Evolutionary conservation across 306 rosid species (phyloP).

Genomic region (Elaeagnus macrophylla): DNA sequence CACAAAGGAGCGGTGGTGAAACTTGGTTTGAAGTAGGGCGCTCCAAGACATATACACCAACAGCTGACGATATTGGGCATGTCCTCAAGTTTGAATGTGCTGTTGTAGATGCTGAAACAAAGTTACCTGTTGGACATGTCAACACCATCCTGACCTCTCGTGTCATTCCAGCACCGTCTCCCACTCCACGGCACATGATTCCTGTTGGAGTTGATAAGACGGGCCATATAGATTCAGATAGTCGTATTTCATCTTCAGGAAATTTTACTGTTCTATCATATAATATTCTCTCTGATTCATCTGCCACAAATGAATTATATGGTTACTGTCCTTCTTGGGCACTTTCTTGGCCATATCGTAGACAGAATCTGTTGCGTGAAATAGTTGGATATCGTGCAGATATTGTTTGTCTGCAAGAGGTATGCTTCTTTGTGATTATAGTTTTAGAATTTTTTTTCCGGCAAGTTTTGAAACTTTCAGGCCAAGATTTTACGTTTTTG

Average conservation of each 20-base stretch:
- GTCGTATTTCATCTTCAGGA: slow-evolving; percentile 58
- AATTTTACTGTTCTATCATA: slow-evolving; percentile 87
- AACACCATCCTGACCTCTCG: slow-evolving; percentile 65
- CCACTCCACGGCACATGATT: slow-evolving; percentile 65
- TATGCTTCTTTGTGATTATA: slow-evolving; percentile 24
- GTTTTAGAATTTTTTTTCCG: not conserved
- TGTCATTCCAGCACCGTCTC: slow-evolving; percentile 94
- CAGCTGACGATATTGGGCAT: slow-evolving; percentile 83
- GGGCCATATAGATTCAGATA: slow-evolving; percentile 73
- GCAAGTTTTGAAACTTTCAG: not conserved
- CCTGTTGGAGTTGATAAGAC: slow-evolving; percentile 61
- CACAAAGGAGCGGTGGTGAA: slow-evolving; percentile 81
- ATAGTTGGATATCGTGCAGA: slow-evolving; percentile 91
- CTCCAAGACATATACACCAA: slow-evolving; percentile 70
- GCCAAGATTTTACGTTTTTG: not conserved
- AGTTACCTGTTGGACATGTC: slow-evolving; percentile 52
- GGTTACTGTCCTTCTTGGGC: slow-evolving; percentile 98
- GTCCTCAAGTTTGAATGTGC: slow-evolving; percentile 92
- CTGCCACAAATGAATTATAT: slow-evolving; percentile 69
- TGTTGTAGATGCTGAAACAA: slow-evolving; percentile 70
- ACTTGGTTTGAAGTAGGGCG: slow-evolving; percentile 91
- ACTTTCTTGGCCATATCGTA: slow-evolving; percentile 97
- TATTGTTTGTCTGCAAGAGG: slow-evolving; percentile 99
- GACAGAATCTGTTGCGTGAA: slow-evolving; percentile 90
- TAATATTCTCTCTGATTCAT: slow-evolving; percentile 79